These are phyloP conservation scores for Ustilago bromivora DNA, from an alignment of 1,284 basidiomycete species.

Conservation along the genomic window DNA sequence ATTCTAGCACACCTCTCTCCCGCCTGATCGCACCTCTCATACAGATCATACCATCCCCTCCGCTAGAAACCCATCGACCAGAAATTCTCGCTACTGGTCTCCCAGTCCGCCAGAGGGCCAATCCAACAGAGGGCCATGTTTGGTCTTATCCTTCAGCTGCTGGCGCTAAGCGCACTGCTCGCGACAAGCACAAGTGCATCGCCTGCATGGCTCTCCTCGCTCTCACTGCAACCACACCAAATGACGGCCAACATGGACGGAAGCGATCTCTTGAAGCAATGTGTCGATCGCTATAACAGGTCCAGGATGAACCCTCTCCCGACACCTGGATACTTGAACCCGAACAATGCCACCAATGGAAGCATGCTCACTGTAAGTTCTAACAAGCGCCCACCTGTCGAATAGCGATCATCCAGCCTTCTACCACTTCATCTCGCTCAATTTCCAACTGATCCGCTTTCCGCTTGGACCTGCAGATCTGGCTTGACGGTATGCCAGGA, in stretches of 20 bases:
- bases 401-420: not conserved
- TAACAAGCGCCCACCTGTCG: constrained; percentile 16
- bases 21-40: not conserved
- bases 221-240: constrained; percentile 10
- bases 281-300: constrained; percentile 44
- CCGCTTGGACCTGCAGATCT: constrained; percentile 21
- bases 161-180: constrained; percentile 20
- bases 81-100: not conserved
- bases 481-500: constrained; percentile 53
- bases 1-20: not conserved
- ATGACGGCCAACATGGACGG: constrained; percentile 16
- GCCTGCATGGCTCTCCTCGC: constrained; percentile 27
- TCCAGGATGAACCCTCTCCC: constrained; percentile 48
- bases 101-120: not conserved
- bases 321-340: constrained; percentile 37
- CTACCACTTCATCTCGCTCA: constrained; percentile 1
- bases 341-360: constrained; percentile 45
- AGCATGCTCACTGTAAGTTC: constrained; percentile 50
- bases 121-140: not conserved
- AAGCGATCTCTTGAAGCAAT: constrained; percentile 34
- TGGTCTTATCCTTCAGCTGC: not conserved
- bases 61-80: too few relatives aligned
- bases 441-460: constrained; percentile 8
- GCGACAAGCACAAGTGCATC: not conserved
- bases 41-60: not conserved